Evolutionary conservation across 805 yeast genomes (phyloP).

Genomic region (Nakazawaea wyomingensis): DNA sequence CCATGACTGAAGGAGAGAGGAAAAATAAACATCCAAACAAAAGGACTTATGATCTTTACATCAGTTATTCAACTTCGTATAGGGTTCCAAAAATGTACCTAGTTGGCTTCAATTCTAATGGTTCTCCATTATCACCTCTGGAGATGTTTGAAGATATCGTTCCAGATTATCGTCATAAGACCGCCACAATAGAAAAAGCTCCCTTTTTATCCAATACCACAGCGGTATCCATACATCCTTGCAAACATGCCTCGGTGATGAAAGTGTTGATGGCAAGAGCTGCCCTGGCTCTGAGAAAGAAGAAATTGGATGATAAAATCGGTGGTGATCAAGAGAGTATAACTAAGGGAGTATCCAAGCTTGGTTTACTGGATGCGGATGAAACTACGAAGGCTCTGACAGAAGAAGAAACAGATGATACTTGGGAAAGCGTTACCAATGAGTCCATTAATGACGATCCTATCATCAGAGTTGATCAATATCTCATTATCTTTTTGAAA

Average conservation of each 20-base stretch:
- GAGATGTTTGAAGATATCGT: constrained; percentile 95
- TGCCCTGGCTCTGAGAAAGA: constrained; percentile 34
- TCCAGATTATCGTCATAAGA: constrained; percentile 87
- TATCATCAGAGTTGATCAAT: constrained; percentile 82
- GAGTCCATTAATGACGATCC: constrained; percentile 30
- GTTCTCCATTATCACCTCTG: constrained; percentile 79
- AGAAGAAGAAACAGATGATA: constrained; percentile 32
- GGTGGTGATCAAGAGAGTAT: constrained; percentile 22
- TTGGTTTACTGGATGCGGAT: constrained; percentile 37
- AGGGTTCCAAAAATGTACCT: constrained; percentile 93
- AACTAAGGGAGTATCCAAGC: constrained; percentile 38
- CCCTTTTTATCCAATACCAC: constrained; percentile 78
- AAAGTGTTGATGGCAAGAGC: constrained; percentile 76
- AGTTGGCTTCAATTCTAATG: constrained; percentile 79
- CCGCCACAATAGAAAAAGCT: constrained; percentile 91
- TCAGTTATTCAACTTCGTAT: constrained; percentile 90
- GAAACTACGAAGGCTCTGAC: constrained; percentile 15
- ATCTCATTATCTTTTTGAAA: constrained; percentile 81
- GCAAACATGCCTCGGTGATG: constrained; percentile 95
- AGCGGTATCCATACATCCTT: constrained; percentile 90
- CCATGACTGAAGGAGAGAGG: constrained; percentile 26
- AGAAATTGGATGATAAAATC: constrained; percentile 24
- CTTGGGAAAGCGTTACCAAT: constrained; percentile 53
- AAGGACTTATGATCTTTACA: constrained; percentile 82
- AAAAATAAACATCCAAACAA: constrained; percentile 31